Evolutionary conservation across 139 green algal species (phyloP), one percentile per base, ranked within the genome.

Genomic region (Asterochloris erici): DNA sequence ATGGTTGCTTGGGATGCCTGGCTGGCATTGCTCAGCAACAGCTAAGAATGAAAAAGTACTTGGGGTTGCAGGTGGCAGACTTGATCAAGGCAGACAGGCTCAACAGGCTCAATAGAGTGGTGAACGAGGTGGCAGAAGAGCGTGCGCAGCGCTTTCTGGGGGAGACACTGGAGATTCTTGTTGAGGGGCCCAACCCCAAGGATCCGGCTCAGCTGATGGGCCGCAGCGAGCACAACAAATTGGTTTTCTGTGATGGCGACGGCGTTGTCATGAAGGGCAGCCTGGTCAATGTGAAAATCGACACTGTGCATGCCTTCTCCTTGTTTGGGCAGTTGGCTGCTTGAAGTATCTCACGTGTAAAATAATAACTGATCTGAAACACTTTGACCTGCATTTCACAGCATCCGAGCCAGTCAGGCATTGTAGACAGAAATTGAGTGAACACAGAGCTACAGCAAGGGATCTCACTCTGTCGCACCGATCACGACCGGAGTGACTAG

Each of bases 81-180:
- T 84, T 99, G 0, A 92, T 99, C 84, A 99, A 99, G 90, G 29
- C 85, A 12, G 96, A 99, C 92, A 85, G 96, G 9, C 92, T 99
- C 12, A 93, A 98, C 85, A 92, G 96, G 29, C 86, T 99, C 16
- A 99, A 99, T 84, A 83, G 83, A 14, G 93, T 97, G 64, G 95
- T 98, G 17, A 93, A 91, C 73, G 87, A 94, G 74, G 92, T 98
- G 63, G 95, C 95, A 0, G 91, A 91, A 81, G 89, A 97, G 91
- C 90, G 94, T 0, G 90, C 94, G 19, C 94, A 98, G 89, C 93
- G 96, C 68, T 99, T 98, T 85, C 17, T 82, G 47, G 91, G 79
- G 14, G 82, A 84, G 6, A 69, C 81, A 47, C 70, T 93, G 74
- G 83, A 92, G 82, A 86, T 98, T 79, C 89, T 98, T 71, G 95